Evolutionary conservation across 331 rosid genomes (phyloP).

Genomic region (Acacia pycnantha): DNA sequence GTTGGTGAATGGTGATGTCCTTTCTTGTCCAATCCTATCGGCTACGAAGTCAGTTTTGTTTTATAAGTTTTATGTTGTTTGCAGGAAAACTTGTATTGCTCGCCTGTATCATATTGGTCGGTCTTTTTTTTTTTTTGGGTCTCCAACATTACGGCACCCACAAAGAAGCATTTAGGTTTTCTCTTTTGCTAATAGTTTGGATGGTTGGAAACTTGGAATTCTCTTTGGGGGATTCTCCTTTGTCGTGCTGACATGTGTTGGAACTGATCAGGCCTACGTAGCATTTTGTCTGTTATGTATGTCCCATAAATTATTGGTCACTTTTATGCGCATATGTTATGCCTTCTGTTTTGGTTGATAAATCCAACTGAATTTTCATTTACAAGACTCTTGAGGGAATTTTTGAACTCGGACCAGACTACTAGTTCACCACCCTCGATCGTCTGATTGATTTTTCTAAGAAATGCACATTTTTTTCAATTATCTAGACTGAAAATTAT

Average conservation of each 20-base stretch:
- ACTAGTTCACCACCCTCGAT: background rate
- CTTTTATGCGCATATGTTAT: background rate
- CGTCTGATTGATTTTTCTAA: constrained; percentile 21
- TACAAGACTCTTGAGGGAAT: background rate
- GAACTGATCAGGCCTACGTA: constrained; percentile 14
- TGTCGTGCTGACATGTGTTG: constrained; percentile 56
- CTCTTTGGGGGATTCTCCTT: constrained; percentile 64
- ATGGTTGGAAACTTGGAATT: constrained; percentile 46
- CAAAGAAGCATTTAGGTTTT: constrained; percentile 62
- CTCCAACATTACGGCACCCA: constrained; percentile 61
- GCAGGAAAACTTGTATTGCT: no score
- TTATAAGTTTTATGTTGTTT: no score
- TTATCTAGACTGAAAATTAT: no score
- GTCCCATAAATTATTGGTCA: background rate
- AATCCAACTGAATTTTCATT: constrained; percentile 12
- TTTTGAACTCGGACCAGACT: background rate
- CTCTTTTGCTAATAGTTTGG: constrained; percentile 51
- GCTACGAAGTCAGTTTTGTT: no score
- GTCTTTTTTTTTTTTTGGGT: no score
- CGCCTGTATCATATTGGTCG: no score
- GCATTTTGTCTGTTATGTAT: background rate
- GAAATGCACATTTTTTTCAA: no score
- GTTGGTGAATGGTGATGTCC: background rate
- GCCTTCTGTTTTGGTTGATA: constrained; percentile 6
- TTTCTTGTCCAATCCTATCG: constrained; percentile 14